Conservation (phyloP, 2,329 filamentous ascomycete species). For the Penicillium sp. region DNA sequence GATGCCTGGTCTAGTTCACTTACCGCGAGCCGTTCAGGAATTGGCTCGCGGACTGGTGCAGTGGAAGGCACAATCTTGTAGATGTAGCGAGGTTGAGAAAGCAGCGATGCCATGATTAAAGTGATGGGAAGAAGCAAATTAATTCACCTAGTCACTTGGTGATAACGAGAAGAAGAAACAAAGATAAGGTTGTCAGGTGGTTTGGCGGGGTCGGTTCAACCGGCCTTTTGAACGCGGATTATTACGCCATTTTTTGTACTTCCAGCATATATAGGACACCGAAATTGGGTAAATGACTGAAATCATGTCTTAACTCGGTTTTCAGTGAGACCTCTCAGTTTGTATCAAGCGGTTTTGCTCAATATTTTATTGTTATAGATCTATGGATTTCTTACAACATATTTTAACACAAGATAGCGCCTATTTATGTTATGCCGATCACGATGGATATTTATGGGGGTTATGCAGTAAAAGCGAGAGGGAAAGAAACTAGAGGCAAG, state of each 20-base stretch:
- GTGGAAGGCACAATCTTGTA: conserved; percentile 42
- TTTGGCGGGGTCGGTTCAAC: conserved; percentile 15
- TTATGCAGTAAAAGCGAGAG: too few relatives aligned
- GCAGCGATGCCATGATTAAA: conserved; percentile 13
- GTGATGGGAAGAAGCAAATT: neutral
- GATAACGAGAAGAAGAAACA: neutral
- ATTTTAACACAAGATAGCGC: neutral
- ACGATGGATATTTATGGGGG: neutral
- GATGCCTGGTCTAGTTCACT: conserved; percentile 38
- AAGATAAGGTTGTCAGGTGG: conserved; percentile 1
- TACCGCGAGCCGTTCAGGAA: conserved; percentile 37
- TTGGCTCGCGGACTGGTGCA: conserved; percentile 33
- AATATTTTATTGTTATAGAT: neutral
- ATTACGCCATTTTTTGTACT: neutral
- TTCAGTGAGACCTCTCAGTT: too few relatives aligned
- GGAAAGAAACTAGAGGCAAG: neutral
- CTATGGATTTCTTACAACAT: neutral
- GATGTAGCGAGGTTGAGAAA: conserved; percentile 31
- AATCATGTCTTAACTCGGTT: neutral
- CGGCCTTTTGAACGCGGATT: neutral
- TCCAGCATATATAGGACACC: neutral
- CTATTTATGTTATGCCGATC: neutral
- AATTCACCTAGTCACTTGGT: neutral
- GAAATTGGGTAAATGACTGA: too few relatives aligned
- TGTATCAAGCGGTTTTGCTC: too few relatives aligned